Base-by-base conservation (phyloP, 768 basidiomycete species). In the Inosperma sp. region DNA sequence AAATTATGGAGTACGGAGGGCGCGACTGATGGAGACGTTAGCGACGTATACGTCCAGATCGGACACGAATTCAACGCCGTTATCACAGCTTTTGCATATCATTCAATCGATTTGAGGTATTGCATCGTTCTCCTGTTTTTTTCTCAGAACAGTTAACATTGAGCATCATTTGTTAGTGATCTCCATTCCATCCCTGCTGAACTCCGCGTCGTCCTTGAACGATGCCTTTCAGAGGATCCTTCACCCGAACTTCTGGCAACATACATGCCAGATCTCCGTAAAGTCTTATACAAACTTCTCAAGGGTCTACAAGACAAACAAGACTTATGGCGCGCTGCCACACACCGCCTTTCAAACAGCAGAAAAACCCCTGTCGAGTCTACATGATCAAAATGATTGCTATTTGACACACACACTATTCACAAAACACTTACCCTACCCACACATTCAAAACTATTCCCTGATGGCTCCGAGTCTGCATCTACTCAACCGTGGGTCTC, bases 61-160 rank as follows among this genome's bases (percentile, higher is more conserved):
- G 93, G 92, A 36, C 86, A 87, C 61, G 86, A 93, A 58, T 94
- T 96, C 73, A 93, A 93, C 66, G 68, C 76, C 2, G 84, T 84
- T 34, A 79, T 90, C 17, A 74, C 69, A 31, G 88, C 92, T 0
- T 96, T 98, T 62, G 76, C 79, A 8, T 70, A 74, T 27, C 80
- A 85, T 57, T 75, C 79, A 33, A 89, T 98, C 55, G 78, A 84
- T 53, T 80, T 93, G 59, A 83, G 76, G 94, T 92, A 56, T 62
- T n/a, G n/a, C n/a, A 82, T 70, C 35, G 21, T 46, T 3, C 22
- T 7, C 23, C 21, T 22, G 19, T 35, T 13, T 19, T n/a, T 6
- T 7, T 37, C 10, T 44, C 5, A 17, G 33, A 37, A 27, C 17
- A 17, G 19, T n/a, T 26, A 17, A 17, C 17, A 9, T 34, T 39